These are phyloP conservation scores for Gossypium trilobum DNA, from an alignment of 441 rosid genomes.

Conservation along the genomic window DNA sequence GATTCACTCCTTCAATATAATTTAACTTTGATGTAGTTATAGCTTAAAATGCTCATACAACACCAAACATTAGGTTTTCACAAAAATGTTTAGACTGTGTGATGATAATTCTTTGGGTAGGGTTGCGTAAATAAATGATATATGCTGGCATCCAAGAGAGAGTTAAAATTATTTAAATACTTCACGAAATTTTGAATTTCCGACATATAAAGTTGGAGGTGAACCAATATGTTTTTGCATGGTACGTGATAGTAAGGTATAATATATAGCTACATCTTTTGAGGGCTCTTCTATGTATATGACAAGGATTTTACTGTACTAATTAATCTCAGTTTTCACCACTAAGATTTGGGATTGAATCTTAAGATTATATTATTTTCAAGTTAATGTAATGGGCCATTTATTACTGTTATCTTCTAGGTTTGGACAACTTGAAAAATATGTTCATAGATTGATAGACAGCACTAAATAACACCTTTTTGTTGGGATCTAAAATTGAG, in stretches of 20 bases:
- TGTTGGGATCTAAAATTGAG: not conserved
- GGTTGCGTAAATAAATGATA: not conserved
- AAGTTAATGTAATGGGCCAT: too few species aligned
- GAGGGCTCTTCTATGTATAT: too few species aligned
- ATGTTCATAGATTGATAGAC: not conserved
- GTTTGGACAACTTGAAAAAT: not conserved
- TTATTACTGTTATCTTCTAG: too few species aligned
- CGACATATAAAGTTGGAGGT: not conserved
- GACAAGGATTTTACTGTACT: too few species aligned
- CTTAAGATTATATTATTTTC: too few species aligned
- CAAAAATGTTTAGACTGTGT: not conserved
- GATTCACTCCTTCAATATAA: not conserved
- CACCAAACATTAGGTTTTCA: not conserved
- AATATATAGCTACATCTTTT: too few species aligned
- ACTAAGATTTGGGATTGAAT: too few species aligned
- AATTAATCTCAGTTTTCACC: not conserved
- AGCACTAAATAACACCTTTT: not conserved
- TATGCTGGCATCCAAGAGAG: conserved; percentile 10
- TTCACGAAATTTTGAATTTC: not conserved
- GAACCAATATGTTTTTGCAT: not conserved
- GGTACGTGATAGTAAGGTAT: not conserved
- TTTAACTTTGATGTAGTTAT: not conserved
- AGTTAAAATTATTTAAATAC: conserved; percentile 1
- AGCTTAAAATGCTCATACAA: not conserved
- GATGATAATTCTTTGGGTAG: not conserved